Evolutionary conservation across 2,329 filamentous ascomycete species (phyloP), one percentile per base, ranked within the genome.

Genomic region (Cladosporium sp.): DNA sequence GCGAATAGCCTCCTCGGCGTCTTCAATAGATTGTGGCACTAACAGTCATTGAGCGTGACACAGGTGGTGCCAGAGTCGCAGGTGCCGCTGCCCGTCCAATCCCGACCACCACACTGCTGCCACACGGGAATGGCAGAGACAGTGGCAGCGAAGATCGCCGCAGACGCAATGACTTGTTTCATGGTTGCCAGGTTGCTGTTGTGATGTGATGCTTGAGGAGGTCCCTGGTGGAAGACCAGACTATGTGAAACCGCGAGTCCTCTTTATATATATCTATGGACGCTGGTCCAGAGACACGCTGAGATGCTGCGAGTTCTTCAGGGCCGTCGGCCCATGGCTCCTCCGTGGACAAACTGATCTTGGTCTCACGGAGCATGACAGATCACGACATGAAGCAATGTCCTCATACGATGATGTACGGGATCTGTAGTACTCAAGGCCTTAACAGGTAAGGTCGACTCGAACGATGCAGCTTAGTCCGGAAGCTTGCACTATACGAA

Each of bases 31-130:
- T 7, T 3, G 5, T 11, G 20, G 30, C 30, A 15, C 54, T 46
- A 20, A 59, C 55, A 58, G 22, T 58, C 56, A 29, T 57, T 58
- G 42, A 55, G 29, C 35, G 45, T 53, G 16, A 49, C 43, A 39
- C 57, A 59, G 15, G 43, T 46, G 19, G 48, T 47, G 19, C 56
- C 55, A 16, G 57, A 52, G 11, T 54, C 58, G 36, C 58, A 59
- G 25, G 51, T 56, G 25, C 52, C 52, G 38, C 40, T 48, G 30
- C 54, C 54, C 13, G 42, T 49, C 54, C 54, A 56, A 18, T 52
- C 46, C 9, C 18, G 33, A 9, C 54, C 54, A 18, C 54, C 54
- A 30, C 54, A 56, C 38, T 56, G 54, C 25, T 48, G 52, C n/a
- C 32, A 56, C 3, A 53, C 41, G 16, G 54, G 50, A 22, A 56